Conservation (phyloP, 306 rosid species). For the Castanea crenata region DNA sequence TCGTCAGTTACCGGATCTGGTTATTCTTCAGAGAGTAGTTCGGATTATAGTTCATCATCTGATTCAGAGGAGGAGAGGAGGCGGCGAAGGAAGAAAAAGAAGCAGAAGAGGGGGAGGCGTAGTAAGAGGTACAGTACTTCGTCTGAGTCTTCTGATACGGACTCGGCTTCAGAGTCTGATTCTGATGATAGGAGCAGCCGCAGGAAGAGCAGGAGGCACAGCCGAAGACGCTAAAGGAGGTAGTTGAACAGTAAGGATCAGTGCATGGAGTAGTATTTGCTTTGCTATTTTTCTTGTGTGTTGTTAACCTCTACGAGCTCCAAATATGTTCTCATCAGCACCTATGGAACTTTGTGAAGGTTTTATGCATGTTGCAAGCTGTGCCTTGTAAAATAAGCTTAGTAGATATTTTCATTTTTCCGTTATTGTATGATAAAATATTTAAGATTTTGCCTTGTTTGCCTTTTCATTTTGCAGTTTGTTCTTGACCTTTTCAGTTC, state of each 20-base stretch:
- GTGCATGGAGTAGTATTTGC: neutral
- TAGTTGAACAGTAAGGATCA: conserved; percentile 10
- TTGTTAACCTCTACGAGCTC: conserved; percentile 9
- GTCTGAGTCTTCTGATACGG: conserved; percentile 79
- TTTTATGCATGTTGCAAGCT: conserved; percentile 17
- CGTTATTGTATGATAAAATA: conserved; percentile 12
- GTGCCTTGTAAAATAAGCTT: conserved; percentile 27
- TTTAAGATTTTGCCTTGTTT: conserved; percentile 14
- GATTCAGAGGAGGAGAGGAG: conserved; percentile 84
- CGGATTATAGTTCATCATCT: conserved; percentile 68
- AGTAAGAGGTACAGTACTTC: conserved; percentile 68
- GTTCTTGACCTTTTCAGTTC: neutral
- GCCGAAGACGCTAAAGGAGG: conserved; percentile 43
- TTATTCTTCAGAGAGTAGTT: conserved; percentile 72
- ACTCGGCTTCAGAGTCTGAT: conserved; percentile 75
- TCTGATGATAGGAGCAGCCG: conserved; percentile 61
- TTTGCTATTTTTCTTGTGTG: neutral
- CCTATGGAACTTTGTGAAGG: neutral
- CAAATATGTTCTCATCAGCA: neutral
- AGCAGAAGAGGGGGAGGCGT: conserved; percentile 58
- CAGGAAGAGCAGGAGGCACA: conserved; percentile 66
- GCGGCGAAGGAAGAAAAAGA: conserved; percentile 63
- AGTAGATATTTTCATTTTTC: conserved; percentile 7
- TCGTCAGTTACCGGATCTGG: conserved; percentile 79
- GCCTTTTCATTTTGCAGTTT: conserved; percentile 9